Evolutionary conservation across 768 basidiomycete species (phyloP), one percentile per base, ranked within the genome.

Genomic region (Leccinellum albellum): DNA sequence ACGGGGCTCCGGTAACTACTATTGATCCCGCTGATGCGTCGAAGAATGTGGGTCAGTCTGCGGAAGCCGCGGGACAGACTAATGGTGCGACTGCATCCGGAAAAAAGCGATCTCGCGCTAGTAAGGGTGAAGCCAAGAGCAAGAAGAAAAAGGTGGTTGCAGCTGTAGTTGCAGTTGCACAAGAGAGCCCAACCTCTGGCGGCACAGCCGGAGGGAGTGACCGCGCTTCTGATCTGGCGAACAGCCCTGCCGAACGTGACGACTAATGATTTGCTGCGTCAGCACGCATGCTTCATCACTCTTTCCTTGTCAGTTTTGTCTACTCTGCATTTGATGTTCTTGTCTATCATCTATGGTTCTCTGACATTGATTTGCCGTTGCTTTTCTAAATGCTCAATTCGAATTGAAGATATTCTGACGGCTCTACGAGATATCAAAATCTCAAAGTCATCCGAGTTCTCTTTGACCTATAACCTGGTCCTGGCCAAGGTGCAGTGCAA

Each of bases 401-500:
- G 58, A 66, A 61, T 68, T 63, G 72, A 64, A 47, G 60, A 24
- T 63, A 51, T 61, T 68, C 67, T 65, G 64, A 56, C 53, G 67
- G 61, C 55, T 58, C 64, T 62, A 53, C 32, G 58, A 66, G 62
- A 56, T 54, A 49, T 23, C 56, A 44, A 56, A 60, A 56, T 58
- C 62, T 64, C 58, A 40, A 35, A 56, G 37, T 33, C 57, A 55
- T 63, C 61, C 61, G 62, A 51, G 57, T 53, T 56, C 63, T 70
- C 45, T 73, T 73, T 73, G 55, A 66, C 68, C 70, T 70, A 61
- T 62, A 71, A 73, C 26, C 29, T 57, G 64, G 64, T 68, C 70
- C 57, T 31, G 46, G 31, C 52, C 29, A 51, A 37, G 61, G 24
- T 53, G 45, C 54, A 50, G 56, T 60, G 66, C 59, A 63, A 59